Conservation (phyloP, 2,329 filamentous ascomycete genomes). For the Beauveria bassiana region DNA sequence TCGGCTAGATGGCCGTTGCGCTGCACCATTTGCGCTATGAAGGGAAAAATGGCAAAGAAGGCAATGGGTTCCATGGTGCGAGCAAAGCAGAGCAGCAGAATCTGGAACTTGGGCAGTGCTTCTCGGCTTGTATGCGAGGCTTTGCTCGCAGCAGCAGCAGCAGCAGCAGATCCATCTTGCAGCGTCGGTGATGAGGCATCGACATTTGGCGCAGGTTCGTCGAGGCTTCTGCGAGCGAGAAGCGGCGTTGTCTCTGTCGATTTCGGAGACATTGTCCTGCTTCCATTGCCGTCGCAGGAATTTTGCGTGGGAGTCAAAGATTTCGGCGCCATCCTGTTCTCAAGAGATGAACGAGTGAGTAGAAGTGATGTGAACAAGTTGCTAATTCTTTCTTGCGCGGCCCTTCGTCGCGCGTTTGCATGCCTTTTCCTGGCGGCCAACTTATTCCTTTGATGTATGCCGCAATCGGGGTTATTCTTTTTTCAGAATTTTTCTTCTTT, state of each 20-base stretch:
- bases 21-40: constrained; percentile 70
- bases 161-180: not conserved
- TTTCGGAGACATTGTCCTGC: not conserved
- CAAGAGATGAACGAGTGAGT: not conserved
- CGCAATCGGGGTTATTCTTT: not conserved
- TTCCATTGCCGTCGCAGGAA: not conserved
- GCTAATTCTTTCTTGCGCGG: too few species aligned
- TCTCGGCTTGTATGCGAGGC: constrained; percentile 23
- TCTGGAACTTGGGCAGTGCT: constrained; percentile 50
- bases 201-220: not conserved
- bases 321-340: not conserved
- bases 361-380: not conserved
- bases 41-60: constrained; percentile 77
- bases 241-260: not conserved
- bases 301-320: too few species aligned
- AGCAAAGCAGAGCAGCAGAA: constrained; percentile 65
- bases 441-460: not conserved
- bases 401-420: too few species aligned
- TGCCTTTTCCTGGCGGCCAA: too few species aligned
- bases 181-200: not conserved
- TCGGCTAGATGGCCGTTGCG: constrained; percentile 53
- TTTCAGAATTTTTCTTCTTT: not conserved
- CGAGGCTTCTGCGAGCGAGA: not conserved
- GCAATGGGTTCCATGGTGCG: constrained; percentile 68
- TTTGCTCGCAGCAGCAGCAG: not conserved